Evolutionary conservation across 306 rosid species (phyloP).

Genomic region (Gleditsia sinensis): DNA sequence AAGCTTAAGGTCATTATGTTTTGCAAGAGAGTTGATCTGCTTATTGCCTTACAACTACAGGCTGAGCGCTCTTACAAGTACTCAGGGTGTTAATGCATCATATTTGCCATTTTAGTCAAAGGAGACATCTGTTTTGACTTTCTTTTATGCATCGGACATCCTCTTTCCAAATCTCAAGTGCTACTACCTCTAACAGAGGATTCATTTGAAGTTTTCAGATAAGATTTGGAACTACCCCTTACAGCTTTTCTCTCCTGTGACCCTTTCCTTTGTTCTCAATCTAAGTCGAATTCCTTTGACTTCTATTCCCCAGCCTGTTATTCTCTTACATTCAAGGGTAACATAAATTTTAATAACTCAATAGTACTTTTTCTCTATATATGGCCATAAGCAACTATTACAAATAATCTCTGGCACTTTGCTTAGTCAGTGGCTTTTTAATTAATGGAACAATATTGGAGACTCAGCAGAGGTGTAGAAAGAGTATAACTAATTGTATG

Average conservation of each 20-base stretch:
- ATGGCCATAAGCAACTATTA: slow-evolving; percentile 10
- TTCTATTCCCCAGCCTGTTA: not conserved
- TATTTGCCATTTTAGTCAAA: slow-evolving; percentile 19
- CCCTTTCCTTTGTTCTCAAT: not conserved
- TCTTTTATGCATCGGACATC: not conserved
- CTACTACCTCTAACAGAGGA: not conserved
- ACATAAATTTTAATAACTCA: not conserved
- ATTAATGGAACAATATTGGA: not conserved
- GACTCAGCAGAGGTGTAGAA: slow-evolving; percentile 15
- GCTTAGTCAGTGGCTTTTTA: not conserved
- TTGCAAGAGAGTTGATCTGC: not conserved
- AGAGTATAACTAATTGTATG: not conserved
- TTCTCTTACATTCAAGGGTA: not conserved
- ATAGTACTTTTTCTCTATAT: slow-evolving; percentile 1
- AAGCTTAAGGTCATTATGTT: slow-evolving; percentile 7
- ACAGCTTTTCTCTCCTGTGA: not conserved
- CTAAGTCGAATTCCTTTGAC: not conserved
- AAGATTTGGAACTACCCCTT: slow-evolving; percentile 1
- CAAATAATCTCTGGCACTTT: slow-evolving; percentile 13
- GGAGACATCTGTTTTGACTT: not conserved
- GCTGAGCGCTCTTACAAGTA: slow-evolving; percentile 4
- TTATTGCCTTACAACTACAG: not conserved
- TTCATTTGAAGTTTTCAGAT: not conserved
- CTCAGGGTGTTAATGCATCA: not conserved
- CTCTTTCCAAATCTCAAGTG: not conserved